Evolutionary conservation across 306 rosid genomes (phyloP).

Genomic region (Quercus gilva): DNA sequence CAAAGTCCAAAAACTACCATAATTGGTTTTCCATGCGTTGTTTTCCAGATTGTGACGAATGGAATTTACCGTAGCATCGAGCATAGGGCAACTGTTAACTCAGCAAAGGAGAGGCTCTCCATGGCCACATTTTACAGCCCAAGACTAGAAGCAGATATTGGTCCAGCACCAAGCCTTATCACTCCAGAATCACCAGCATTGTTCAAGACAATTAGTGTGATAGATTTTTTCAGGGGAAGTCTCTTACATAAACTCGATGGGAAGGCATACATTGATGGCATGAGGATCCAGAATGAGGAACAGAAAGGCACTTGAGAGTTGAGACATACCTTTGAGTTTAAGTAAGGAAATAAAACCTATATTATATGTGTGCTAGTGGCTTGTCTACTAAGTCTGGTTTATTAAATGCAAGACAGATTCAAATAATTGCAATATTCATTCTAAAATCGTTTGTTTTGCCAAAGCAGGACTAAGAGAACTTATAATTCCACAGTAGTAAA

Average conservation of each 20-base stretch:
- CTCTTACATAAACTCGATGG: slow-evolving; percentile 8
- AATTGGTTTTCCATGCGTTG: neutral
- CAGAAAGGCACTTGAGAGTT: neutral
- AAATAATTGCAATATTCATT: no score
- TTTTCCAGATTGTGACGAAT: slow-evolving; percentile 27
- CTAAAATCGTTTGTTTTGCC: no score
- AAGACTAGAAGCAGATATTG: slow-evolving; percentile 17
- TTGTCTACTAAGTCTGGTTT: no score
- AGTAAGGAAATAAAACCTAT: no score
- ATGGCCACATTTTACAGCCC: slow-evolving; percentile 29
- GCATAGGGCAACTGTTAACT: slow-evolving; percentile 30
- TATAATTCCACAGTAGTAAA: no score
- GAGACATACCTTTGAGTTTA: no score
- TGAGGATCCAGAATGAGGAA: slow-evolving; percentile 15
- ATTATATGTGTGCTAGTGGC: no score
- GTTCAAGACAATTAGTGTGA: slow-evolving; percentile 23
- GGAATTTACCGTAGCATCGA: slow-evolving; percentile 27
- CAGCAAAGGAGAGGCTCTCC: slow-evolving; percentile 30
- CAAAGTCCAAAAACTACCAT: no score
- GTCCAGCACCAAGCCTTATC: slow-evolving; percentile 30
- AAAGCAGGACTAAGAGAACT: no score
- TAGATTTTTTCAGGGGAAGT: slow-evolving; percentile 3
- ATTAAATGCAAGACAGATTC: no score
- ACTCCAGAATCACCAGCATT: slow-evolving; percentile 22
- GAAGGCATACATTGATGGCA: slow-evolving; percentile 22